Evolutionary conservation across 2,329 filamentous ascomycete species (phyloP).

Genomic region (Emergomyces orientalis): DNA sequence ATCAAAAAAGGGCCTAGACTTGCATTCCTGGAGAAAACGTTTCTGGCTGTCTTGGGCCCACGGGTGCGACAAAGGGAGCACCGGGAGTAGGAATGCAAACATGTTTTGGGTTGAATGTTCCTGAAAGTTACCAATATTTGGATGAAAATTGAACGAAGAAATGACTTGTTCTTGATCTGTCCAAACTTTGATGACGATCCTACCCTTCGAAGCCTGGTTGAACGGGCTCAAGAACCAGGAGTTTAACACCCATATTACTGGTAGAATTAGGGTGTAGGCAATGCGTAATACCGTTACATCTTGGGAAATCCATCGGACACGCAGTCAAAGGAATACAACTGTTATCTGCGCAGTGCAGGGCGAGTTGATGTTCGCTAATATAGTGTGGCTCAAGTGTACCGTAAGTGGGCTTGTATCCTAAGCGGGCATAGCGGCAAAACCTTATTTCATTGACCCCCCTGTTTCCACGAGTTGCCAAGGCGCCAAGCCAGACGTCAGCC

Average conservation of each 20-base stretch:
- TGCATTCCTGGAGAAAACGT: not conserved
- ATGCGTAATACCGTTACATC: not conserved
- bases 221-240: not conserved
- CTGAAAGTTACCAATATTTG: not conserved
- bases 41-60: not conserved
- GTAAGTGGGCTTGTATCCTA: not conserved
- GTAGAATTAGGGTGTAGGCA: not conserved
- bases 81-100: no score
- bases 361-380: no score
- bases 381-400: not conserved
- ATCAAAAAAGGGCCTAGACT: not conserved
- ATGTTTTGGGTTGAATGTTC: not conserved
- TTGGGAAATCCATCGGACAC: not conserved
- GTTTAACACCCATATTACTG: not conserved
- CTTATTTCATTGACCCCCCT: not conserved
- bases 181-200: not conserved
- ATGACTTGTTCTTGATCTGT: not conserved
- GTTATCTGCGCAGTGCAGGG: no score
- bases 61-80: no score
- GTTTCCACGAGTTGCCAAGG: slow-evolving; percentile 1
- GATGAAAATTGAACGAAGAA: not conserved
- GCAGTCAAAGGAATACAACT: no score
- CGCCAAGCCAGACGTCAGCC: no score
- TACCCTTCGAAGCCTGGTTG: not conserved
- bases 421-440: not conserved